Evolutionary conservation across 176 grass and related monocot genomes (phyloP).

Genomic region (Avena sativa): DNA sequence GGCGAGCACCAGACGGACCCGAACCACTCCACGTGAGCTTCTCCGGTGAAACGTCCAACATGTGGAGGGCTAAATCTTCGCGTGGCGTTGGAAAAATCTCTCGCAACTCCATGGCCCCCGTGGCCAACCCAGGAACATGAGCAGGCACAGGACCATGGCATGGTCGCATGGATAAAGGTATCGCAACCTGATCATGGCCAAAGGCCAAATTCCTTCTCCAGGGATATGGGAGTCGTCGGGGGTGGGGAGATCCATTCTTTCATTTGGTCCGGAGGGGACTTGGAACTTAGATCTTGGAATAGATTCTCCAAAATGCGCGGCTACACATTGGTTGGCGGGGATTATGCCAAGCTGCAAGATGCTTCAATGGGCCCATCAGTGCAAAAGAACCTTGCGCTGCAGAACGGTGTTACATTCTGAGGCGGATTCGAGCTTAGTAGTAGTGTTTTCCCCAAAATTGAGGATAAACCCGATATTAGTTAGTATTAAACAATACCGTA

Average conservation of each 20-base stretch:
- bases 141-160: conserved; percentile 3
- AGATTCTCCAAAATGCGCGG: not conserved
- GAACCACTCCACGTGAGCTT: conserved; percentile 40
- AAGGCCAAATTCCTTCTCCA: conserved; percentile 53
- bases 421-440: not conserved
- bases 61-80: conserved; percentile 19
- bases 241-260: conserved; percentile 32
- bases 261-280: not conserved
- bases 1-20: conserved; percentile 17
- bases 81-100: conserved; percentile 2
- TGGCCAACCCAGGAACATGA: conserved; percentile 37
- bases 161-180: not conserved
- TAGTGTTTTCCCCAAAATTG: too few relatives aligned
- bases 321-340: not conserved
- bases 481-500: too few relatives aligned
- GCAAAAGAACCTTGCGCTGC: not conserved
- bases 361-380: not conserved
- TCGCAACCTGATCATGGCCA: conserved; percentile 22
- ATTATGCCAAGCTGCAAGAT: not conserved
- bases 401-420: not conserved
- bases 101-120: conserved; percentile 24
- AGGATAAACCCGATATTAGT: too few relatives aligned
- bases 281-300: not conserved
- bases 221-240: conserved; percentile 46
- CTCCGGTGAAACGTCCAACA: conserved; percentile 9